Percentiles rank a stretch among this genome's conserved stretches.
Evolutionary conservation across 305 asterid species (phyloP).

Genomic region (Solanum hybrid): DNA sequence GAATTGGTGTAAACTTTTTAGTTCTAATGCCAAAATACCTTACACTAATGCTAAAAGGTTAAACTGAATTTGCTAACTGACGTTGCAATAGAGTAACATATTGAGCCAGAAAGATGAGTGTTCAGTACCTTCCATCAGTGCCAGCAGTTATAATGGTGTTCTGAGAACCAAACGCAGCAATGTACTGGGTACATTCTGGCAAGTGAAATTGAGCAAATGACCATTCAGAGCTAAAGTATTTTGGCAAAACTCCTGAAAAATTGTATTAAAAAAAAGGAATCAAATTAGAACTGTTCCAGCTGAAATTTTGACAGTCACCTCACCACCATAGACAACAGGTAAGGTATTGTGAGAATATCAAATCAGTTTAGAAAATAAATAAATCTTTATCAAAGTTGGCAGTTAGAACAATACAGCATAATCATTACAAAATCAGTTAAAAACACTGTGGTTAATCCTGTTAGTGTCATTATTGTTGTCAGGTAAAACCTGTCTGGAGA

Average conservation of each 20-base stretch:
- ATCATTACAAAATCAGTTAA: neutral
- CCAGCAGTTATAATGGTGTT: slow-evolving; percentile 53
- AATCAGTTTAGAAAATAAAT: neutral
- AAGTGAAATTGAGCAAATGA: slow-evolving; percentile 91
- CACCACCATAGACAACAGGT: neutral
- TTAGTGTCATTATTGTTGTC: neutral
- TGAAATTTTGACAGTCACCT: neutral
- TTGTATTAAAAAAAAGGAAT: slow-evolving; percentile 6
- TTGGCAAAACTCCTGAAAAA: slow-evolving; percentile 72
- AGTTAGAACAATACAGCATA: neutral
- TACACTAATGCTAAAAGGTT: neutral
- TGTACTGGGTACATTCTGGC: slow-evolving; percentile 66
- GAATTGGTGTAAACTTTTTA: neutral
- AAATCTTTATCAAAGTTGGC: neutral
- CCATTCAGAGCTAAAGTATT: slow-evolving; percentile 95
- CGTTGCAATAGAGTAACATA: neutral
- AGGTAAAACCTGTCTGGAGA: neutral
- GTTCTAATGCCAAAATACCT: neutral
- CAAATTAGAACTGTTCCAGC: slow-evolving; percentile 6
- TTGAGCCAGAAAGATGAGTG: neutral
- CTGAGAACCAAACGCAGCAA: slow-evolving; percentile 75
- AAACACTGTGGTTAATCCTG: neutral
- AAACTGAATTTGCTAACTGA: neutral
- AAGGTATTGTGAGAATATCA: neutral
- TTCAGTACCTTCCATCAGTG: slow-evolving; percentile 78